Base-by-base conservation (phyloP, 1,284 basidiomycete species). In the Ustilago hordei region DNA sequence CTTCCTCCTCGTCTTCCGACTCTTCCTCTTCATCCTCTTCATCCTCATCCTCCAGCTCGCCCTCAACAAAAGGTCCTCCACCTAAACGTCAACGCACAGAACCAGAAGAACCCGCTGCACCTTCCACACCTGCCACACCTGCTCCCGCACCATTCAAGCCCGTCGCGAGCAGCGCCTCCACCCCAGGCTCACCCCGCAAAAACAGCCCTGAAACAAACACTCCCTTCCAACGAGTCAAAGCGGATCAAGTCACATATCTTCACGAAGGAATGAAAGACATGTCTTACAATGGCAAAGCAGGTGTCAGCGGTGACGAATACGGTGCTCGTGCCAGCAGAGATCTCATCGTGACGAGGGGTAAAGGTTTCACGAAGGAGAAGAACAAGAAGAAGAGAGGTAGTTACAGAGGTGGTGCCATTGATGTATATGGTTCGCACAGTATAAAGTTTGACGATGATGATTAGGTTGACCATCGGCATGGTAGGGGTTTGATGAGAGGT, bases 311-410 rank as follows among this genome's bases (percentile, higher is more conserved):
- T 77, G 96, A 98, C 85, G 74, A 76, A 41, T 99, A 97, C 84
- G 96, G 96, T 36, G 92, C 92, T 19, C 90, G 90, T 64, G 96
- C 96, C 0, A 91, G 91, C 70, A 89, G 90, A 55, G 96, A 98
- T 87, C 88, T 99, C 69, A 93, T 97, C 78, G 93, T 95, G 28
- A 98, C 96, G 2, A 90, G 94, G 7, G 96, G 96, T 12, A 93
- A 93, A 55, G 93, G 94, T 8, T 99, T 99, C 89, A 91, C 95
- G 62, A 99, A 98, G 87, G 96, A 98, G 89, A 98, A 99, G 89
- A 98, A 98, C 89, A 99, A 99, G 91, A 98, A 98, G 89, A 98
- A 99, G 88, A 89, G 93, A 80, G 96, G 95, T 3, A 87, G 72
- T 55, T 87, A 87, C 71, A 66, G 81, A 34, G 86, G 86, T 32